phyloP scores from a whole-genome alignment of 2,329 filamentous ascomycete genomes.

The Chaetomium sp. region DNA sequence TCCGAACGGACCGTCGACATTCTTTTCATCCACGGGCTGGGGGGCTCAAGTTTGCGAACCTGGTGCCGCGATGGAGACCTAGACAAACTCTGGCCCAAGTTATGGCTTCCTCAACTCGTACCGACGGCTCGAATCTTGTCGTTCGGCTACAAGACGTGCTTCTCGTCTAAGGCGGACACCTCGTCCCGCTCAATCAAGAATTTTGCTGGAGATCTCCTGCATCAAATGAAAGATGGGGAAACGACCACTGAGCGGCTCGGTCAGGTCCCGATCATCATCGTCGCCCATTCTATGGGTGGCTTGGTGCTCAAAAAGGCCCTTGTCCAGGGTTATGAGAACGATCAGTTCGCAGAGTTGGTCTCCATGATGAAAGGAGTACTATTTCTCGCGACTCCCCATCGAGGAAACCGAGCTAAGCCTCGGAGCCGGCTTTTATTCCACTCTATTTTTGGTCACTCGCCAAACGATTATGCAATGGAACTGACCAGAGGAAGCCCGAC shows the following conservation, averaged over 20 bases:
- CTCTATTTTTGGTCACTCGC: conserved; percentile 14
- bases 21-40: not conserved
- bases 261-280: conserved; percentile 15
- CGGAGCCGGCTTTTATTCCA: conserved; percentile 18
- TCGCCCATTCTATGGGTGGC: conserved; percentile 20
- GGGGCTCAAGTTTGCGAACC: not conserved
- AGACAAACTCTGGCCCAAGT: not conserved
- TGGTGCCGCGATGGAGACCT: not conserved
- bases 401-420: conserved; percentile 19
- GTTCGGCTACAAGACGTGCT: not conserved
- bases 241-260: conserved; percentile 6
- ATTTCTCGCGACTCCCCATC: conserved; percentile 28
- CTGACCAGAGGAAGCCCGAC: not conserved
- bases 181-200: not conserved
- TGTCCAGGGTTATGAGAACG: conserved; percentile 19
- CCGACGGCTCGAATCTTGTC: not conserved
- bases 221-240: not conserved
- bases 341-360: conserved; percentile 20
- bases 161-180: not conserved
- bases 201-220: not conserved
- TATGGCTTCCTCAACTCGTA: not conserved
- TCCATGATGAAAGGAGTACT: conserved; percentile 22
- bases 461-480: conserved; percentile 20
- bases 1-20: not conserved
- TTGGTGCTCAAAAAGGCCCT: conserved; percentile 20